Evolutionary conservation across 176 grass and related monocot species (phyloP).

Genomic region (Carex pumila): DNA sequence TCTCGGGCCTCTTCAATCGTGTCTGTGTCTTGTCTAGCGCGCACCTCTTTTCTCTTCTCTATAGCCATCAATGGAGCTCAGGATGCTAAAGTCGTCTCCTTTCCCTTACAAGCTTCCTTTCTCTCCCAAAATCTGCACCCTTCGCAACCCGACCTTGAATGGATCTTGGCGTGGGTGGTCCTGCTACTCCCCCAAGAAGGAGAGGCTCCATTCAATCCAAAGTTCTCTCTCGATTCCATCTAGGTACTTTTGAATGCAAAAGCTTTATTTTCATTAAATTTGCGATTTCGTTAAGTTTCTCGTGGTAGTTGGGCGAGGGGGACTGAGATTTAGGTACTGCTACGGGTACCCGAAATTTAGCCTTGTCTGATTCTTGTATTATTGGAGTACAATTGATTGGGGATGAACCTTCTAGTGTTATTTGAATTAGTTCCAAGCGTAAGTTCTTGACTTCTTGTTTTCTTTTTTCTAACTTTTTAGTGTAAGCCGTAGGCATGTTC

Average conservation of each 20-base stretch:
- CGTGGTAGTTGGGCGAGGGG: not conserved
- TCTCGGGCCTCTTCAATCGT: not conserved
- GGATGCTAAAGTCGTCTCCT: constrained; percentile 10
- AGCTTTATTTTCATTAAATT: not conserved
- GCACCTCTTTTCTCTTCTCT: not conserved
- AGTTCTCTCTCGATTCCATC: not conserved
- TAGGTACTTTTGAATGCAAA: constrained; percentile 10
- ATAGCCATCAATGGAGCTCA: constrained; percentile 24
- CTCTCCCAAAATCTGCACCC: not conserved
- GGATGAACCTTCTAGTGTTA: not conserved
- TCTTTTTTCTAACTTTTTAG: not conserved
- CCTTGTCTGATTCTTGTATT: not conserved
- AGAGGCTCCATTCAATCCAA: constrained; percentile 38
- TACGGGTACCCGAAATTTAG: not conserved
- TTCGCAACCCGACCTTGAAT: not conserved
- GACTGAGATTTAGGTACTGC: not conserved
- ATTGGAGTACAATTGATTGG: not conserved
- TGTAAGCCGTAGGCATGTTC: not conserved
- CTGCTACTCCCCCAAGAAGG: not conserved
- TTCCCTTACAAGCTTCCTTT: not conserved
- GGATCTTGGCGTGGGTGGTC: not conserved
- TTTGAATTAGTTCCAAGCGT: not conserved
- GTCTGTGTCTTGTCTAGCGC: not conserved
- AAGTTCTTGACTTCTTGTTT: not conserved
- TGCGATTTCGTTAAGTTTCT: not conserved